Percentiles rank a stretch among this genome's conserved stretches.
Evolutionary conservation across 2,329 filamentous ascomycete genomes (phyloP).

Genomic region (Hypoxylon sp.): DNA sequence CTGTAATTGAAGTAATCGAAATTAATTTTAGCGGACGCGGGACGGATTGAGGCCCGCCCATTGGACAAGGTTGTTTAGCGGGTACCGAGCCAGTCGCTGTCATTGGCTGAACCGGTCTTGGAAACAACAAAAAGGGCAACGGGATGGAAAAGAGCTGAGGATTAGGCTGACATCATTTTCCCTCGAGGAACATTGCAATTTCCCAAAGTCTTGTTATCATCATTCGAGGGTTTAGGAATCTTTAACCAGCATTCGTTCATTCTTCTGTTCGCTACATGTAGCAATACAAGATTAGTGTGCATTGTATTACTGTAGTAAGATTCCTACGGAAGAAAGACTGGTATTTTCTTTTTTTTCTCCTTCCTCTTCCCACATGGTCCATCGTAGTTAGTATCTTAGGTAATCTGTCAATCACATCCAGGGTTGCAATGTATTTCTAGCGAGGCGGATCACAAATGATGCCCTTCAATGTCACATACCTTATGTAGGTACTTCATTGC

Average conservation of each 20-base stretch:
- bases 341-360: background rate
- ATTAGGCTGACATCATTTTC: conserved; percentile 43
- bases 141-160: conserved; percentile 39
- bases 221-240: conserved; percentile 13
- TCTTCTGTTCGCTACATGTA: conserved; percentile 5
- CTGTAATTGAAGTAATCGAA: conserved; percentile 36
- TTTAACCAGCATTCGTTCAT: conserved; percentile 20
- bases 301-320: conserved; percentile 19
- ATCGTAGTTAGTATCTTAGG: background rate
- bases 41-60: conserved; percentile 38
- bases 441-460: conserved; percentile 13
- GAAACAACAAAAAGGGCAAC: conserved; percentile 44
- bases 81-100: conserved; percentile 17
- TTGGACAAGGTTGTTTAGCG: conserved; percentile 41
- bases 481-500: background rate
- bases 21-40: conserved; percentile 44
- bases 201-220: conserved; percentile 34
- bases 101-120: conserved; percentile 37
- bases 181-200: conserved; percentile 36
- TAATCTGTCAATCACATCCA: conserved; percentile 1
- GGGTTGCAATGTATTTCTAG: conserved; percentile 3
- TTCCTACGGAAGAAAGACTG: conserved; percentile 1
- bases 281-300: conserved; percentile 12
- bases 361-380: background rate
- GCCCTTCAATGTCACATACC: conserved; percentile 15